These are phyloP conservation scores for Whalleya microplaca DNA, from an alignment of 2,329 filamentous ascomycete genomes.

Conservation along the genomic window DNA sequence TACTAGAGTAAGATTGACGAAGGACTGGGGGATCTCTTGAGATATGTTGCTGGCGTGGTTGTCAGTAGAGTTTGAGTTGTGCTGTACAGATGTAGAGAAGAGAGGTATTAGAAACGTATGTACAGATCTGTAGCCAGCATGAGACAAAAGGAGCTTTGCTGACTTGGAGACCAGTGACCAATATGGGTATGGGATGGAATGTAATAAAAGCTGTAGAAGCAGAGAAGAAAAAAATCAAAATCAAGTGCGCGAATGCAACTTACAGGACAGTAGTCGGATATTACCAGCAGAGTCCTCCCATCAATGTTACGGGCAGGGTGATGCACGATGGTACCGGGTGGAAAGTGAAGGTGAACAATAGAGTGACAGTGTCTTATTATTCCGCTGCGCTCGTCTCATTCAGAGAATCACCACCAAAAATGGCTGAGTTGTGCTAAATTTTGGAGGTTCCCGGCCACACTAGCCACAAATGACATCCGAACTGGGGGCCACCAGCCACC, in stretches of 20 bases:
- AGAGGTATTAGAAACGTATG: background rate
- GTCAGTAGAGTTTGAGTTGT: background rate
- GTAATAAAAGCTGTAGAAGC: too few relatives aligned
- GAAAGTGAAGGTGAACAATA: constrained; percentile 2
- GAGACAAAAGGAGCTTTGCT: background rate
- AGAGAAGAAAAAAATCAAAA: background rate
- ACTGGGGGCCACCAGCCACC: constrained; percentile 21
- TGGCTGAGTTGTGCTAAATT: constrained; percentile 34
- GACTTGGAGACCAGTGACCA: background rate
- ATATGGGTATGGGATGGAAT: background rate
- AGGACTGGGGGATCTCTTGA: background rate
- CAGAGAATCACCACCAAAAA: constrained; percentile 13
- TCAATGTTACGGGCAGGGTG: background rate
- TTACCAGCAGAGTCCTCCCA: background rate
- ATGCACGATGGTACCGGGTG: background rate
- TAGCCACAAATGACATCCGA: constrained; percentile 24
- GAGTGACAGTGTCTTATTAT: constrained; percentile 16
- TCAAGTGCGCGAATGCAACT: background rate
- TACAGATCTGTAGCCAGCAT: background rate
- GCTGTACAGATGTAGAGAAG: background rate
- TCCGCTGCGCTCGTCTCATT: constrained; percentile 29
- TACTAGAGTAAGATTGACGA: background rate
- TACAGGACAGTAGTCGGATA: background rate
- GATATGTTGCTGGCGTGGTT: background rate
- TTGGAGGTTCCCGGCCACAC: constrained; percentile 32